Evolutionary conservation across 1,139 yeast genomes (phyloP).

Genomic region (Hemisphaericaspora subhashii): DNA sequence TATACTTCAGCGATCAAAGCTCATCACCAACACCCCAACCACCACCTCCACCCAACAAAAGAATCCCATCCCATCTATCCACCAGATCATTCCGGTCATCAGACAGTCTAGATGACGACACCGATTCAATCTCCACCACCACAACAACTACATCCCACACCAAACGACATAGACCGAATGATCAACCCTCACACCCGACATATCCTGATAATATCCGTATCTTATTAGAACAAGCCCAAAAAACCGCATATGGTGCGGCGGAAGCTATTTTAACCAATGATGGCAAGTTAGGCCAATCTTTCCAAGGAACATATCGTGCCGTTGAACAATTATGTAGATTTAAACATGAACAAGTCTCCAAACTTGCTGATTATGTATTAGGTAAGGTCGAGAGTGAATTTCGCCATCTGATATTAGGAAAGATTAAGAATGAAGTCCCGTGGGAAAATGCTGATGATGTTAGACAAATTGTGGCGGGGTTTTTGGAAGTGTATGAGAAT

Average conservation of each 20-base stretch:
- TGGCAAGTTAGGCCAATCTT: constrained; percentile 21
- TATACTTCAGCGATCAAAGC: constrained; percentile 5
- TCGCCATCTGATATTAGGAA: not conserved
- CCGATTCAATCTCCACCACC: not conserved
- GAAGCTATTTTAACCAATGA: constrained; percentile 23
- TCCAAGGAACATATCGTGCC: constrained; percentile 26
- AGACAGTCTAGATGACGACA: constrained; percentile 5
- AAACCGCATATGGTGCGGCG: constrained; percentile 17
- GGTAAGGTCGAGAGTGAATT: constrained; percentile 21
- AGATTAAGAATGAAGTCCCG: not conserved
- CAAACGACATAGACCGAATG: constrained; percentile 9
- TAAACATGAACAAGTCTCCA: constrained; percentile 34
- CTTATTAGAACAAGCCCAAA: constrained; percentile 11
- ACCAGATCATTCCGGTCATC: constrained; percentile 1
- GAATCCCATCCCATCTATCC: constrained; percentile 1
- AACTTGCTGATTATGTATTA: constrained; percentile 23
- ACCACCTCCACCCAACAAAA: constrained; percentile 1
- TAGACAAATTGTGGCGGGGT: constrained; percentile 9
- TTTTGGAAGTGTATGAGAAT: constrained; percentile 18
- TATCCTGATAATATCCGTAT: not conserved
- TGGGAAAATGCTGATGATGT: constrained; percentile 1
- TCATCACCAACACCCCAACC: constrained; percentile 2
- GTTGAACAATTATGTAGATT: constrained; percentile 37
- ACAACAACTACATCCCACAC: not conserved
- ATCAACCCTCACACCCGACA: not conserved